Evolutionary conservation across 2,329 filamentous ascomycete species (phyloP).

Genomic region (Trichophaea hybrida): DNA sequence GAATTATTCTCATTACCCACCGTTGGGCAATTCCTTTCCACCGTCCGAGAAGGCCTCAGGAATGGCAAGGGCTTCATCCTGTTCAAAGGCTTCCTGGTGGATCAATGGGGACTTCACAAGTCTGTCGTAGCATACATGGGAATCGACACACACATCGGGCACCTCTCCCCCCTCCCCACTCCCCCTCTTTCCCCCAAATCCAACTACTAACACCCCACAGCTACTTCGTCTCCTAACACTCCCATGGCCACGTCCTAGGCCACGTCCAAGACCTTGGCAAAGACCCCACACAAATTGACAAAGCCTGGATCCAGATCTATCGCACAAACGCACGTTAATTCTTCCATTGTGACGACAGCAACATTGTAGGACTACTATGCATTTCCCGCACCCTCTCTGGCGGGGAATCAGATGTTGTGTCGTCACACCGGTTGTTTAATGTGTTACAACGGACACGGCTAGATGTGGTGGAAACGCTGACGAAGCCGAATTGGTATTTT

Average conservation of each 20-base stretch:
- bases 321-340: slow-evolving; percentile 72
- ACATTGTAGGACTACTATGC: slow-evolving; percentile 73
- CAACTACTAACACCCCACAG: background rate
- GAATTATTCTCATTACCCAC: background rate
- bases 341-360: slow-evolving; percentile 72
- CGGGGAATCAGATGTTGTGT: slow-evolving; percentile 70
- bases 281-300: slow-evolving; percentile 66
- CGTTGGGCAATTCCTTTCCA: slow-evolving; percentile 36
- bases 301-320: slow-evolving; percentile 77
- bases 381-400: slow-evolving; percentile 64
- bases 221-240: slow-evolving; percentile 66
- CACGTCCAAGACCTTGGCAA: slow-evolving; percentile 83
- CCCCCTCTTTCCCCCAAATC: background rate
- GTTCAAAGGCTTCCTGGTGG: slow-evolving; percentile 71
- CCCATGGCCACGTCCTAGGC: slow-evolving; percentile 68
- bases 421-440: slow-evolving; percentile 70
- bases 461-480: slow-evolving; percentile 61
- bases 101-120: slow-evolving; percentile 62
- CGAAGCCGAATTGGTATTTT: slow-evolving; percentile 76
- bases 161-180: slow-evolving; percentile 31
- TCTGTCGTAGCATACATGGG: slow-evolving; percentile 84
- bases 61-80: slow-evolving; percentile 82
- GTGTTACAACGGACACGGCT: slow-evolving; percentile 58
- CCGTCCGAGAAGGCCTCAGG: slow-evolving; percentile 51
- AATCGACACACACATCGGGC: slow-evolving; percentile 68